A percentile compares a stretch with the other conserved stretches of the same genome.
Conservation (phyloP, 2,329 filamentous ascomycete species). For the Capronia epimyces region DNA sequence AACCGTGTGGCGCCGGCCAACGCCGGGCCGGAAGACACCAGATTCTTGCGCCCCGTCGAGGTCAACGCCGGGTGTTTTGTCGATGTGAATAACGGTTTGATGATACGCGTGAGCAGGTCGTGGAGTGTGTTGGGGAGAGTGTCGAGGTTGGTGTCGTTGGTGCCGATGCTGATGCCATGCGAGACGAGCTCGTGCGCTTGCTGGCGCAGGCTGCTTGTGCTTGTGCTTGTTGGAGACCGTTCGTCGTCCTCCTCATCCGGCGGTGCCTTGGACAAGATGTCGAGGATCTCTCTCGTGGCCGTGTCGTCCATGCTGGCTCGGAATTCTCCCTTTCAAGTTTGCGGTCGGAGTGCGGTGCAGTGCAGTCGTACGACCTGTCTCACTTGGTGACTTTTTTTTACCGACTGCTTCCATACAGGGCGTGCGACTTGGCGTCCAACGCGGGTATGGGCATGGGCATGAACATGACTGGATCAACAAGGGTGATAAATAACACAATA, state of each 20-base stretch:
- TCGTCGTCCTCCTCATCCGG: not conserved
- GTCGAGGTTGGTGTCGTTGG: not conserved
- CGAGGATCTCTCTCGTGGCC: not conserved
- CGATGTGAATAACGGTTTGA: slow-evolving; percentile 41
- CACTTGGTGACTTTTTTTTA: too few relatives aligned
- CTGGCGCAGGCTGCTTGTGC: slow-evolving; percentile 1
- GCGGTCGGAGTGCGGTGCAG: too few relatives aligned
- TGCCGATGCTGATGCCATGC: not conserved
- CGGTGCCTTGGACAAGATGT: slow-evolving; percentile 1
- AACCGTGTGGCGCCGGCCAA: slow-evolving; percentile 34
- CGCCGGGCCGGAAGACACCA: slow-evolving; percentile 34
- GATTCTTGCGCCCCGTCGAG: slow-evolving; percentile 40
- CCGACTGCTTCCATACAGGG: too few relatives aligned
- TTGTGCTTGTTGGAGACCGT: not conserved
- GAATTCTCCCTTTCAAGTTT: too few relatives aligned
- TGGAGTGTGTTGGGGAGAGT: slow-evolving; percentile 20
- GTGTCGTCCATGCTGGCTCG: not conserved
- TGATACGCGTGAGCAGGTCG: slow-evolving; percentile 27
- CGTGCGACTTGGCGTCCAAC: too few relatives aligned
- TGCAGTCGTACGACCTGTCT: too few relatives aligned
- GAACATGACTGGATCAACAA: too few relatives aligned
- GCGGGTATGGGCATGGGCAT: too few relatives aligned
- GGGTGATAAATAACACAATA: too few relatives aligned
- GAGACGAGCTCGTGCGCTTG: slow-evolving; percentile 4
- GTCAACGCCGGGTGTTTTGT: slow-evolving; percentile 41